These are phyloP conservation scores for Jimgerdemannia lactiflua DNA, from an alignment of 192 early-diverging fungal genomes.

Conservation along the genomic window DNA sequence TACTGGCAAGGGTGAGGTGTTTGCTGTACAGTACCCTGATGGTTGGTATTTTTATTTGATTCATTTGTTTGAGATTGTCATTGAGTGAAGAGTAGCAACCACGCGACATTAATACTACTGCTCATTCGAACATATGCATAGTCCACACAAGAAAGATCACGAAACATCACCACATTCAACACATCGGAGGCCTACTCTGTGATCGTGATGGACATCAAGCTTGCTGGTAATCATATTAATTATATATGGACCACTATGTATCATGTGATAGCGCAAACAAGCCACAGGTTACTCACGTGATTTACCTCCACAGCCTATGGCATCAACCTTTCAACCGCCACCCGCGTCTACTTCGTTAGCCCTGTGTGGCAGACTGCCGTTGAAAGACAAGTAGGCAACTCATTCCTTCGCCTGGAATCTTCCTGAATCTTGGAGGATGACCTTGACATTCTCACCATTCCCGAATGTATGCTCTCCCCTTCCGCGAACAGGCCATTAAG, in stretches of 20 bases:
- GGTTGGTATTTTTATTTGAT: background rate
- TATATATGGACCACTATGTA: background rate
- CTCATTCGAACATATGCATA: constrained; percentile 7
- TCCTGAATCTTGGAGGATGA: background rate
- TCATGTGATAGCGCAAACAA: background rate
- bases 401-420: too few species aligned
- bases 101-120: too few species aligned
- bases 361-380: constrained; percentile 72
- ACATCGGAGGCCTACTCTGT: constrained; percentile 41
- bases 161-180: constrained; percentile 61
- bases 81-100: too few species aligned
- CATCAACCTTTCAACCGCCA: constrained; percentile 74
- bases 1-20: constrained; percentile 46
- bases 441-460: background rate
- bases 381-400: constrained; percentile 34
- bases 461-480: background rate
- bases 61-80: background rate
- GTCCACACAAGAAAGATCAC: constrained; percentile 36
- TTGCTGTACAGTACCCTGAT: constrained; percentile 35
- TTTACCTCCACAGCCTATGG: constrained; percentile 63
- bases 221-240: background rate
- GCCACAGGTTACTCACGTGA: constrained; percentile 34
- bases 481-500: constrained; percentile 69
- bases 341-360: constrained; percentile 68
- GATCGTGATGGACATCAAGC: constrained; percentile 50